Percentiles rank a stretch among this genome's conserved stretches.
Conservation (phyloP, 2,329 filamentous ascomycete genomes). For the Penicillium palitans region DNA sequence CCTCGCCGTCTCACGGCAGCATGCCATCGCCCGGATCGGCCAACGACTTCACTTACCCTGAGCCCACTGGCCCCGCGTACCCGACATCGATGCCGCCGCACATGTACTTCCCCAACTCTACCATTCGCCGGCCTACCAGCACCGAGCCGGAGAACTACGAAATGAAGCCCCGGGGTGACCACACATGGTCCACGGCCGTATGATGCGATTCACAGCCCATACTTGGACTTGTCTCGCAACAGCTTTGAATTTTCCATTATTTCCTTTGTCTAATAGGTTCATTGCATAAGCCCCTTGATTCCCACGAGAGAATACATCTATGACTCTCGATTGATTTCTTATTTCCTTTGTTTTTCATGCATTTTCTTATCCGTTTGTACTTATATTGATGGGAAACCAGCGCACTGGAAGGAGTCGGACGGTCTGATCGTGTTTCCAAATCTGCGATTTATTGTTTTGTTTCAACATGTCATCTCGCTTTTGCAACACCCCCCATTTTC, state of each 20-base stretch:
- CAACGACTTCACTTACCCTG: constrained; percentile 82
- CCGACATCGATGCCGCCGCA: constrained; percentile 52
- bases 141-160: constrained; percentile 70
- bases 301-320: constrained; percentile 19
- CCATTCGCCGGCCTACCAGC: constrained; percentile 72
- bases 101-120: constrained; percentile 71
- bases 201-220: constrained; percentile 16
- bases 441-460: constrained; percentile 14
- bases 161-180: constrained; percentile 53
- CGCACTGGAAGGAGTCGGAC: constrained; percentile 14
- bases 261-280: constrained; percentile 26
- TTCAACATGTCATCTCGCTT: constrained; percentile 16
- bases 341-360: constrained; percentile 15
- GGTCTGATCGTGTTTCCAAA: constrained; percentile 16
- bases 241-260: constrained; percentile 9
- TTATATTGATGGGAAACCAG: constrained; percentile 15
- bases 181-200: constrained; percentile 41
- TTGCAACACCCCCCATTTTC: constrained; percentile 9
- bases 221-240: not conserved
- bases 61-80: constrained; percentile 60
- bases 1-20: constrained; percentile 74
- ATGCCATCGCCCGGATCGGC: constrained; percentile 68
- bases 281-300: constrained; percentile 29
- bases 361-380: constrained; percentile 16
- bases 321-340: constrained; percentile 18